Conservation (phyloP, 805 yeast genomes). For the Yamadazyma akitaensis region DNA sequence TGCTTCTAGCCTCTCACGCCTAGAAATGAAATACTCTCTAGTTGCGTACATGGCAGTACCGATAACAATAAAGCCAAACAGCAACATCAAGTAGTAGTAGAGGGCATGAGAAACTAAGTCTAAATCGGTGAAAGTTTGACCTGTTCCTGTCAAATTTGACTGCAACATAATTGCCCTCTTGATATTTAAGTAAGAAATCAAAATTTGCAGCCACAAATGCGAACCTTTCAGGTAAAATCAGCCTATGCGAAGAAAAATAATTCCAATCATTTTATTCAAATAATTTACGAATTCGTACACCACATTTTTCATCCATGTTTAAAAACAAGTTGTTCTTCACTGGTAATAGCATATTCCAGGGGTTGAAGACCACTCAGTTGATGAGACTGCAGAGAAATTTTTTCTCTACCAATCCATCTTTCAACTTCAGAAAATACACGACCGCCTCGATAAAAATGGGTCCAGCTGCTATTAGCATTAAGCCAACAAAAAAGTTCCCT, state of each 20-base stretch:
- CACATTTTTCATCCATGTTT: slow-evolving; percentile 29
- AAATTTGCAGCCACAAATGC: slow-evolving; percentile 10
- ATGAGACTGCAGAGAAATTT: slow-evolving; percentile 9
- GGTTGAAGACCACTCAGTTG: slow-evolving; percentile 10
- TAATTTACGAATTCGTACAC: no score
- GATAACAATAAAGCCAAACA: slow-evolving; percentile 18
- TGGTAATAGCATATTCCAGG: slow-evolving; percentile 47
- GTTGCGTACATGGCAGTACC: slow-evolving; percentile 22
- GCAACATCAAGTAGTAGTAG: slow-evolving; percentile 23
- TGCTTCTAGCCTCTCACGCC: slow-evolving; percentile 5
- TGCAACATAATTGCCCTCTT: background rate
- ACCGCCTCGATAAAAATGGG: slow-evolving; percentile 3
- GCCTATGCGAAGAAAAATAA: slow-evolving; percentile 4
- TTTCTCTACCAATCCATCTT: slow-evolving; percentile 5
- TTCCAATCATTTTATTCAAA: background rate
- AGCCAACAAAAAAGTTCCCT: slow-evolving; percentile 6
- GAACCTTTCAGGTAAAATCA: background rate
- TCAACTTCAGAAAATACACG: slow-evolving; percentile 6
- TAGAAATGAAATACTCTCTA: slow-evolving; percentile 20
- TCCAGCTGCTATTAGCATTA: background rate
- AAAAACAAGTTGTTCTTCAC: slow-evolving; percentile 58
- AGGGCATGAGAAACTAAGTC: slow-evolving; percentile 24
- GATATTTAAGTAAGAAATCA: background rate
- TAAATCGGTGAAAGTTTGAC: slow-evolving; percentile 8
- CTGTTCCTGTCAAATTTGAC: slow-evolving; percentile 1